phyloP scores from a whole-genome alignment of 257 asterid genomes.

The Solanum acaule region DNA sequence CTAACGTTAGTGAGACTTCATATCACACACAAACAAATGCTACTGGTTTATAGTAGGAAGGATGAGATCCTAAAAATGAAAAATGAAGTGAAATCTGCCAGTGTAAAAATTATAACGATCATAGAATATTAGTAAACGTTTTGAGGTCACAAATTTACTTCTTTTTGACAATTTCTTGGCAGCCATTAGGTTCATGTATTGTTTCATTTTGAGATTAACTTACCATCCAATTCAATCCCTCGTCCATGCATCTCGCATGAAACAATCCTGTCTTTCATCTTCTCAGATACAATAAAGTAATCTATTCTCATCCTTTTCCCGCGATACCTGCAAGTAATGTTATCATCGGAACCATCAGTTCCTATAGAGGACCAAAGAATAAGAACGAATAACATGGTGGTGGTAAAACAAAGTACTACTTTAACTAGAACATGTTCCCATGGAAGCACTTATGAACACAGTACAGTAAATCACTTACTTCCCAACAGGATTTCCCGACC shows the following conservation, averaged over 20 bases:
- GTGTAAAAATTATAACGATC: not conserved
- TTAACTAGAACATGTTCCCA: not conserved
- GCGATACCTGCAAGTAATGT: conserved; percentile 59
- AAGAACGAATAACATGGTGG: not conserved
- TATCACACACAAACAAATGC: not conserved
- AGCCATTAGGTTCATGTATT: not conserved
- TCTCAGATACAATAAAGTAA: conserved; percentile 67
- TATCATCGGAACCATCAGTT: not conserved
- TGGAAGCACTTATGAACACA: not conserved
- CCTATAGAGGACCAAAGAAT: not conserved
- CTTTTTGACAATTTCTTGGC: not conserved
- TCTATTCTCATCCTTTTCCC: conserved; percentile 99
- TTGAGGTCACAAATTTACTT: not conserved
- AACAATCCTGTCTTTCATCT: conserved; percentile 55
- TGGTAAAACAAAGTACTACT: not conserved
- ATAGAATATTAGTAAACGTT: not conserved
- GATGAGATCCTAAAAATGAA: not conserved
- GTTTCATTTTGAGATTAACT: not conserved
- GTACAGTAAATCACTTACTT: conserved; percentile 40
- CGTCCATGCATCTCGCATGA: conserved; percentile 75
- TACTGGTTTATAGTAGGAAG: not conserved
- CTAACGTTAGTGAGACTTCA: not conserved
- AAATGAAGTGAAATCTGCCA: not conserved
- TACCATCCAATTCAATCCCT: conserved; percentile 83
- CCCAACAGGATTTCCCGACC: conserved; percentile 96